A percentile compares a stretch with the other conserved stretches of the same genome.
These are phyloP conservation scores for Collariella sp. DNA, from an alignment of 495 filamentous ascomycete species.

Conservation along the genomic window DNA sequence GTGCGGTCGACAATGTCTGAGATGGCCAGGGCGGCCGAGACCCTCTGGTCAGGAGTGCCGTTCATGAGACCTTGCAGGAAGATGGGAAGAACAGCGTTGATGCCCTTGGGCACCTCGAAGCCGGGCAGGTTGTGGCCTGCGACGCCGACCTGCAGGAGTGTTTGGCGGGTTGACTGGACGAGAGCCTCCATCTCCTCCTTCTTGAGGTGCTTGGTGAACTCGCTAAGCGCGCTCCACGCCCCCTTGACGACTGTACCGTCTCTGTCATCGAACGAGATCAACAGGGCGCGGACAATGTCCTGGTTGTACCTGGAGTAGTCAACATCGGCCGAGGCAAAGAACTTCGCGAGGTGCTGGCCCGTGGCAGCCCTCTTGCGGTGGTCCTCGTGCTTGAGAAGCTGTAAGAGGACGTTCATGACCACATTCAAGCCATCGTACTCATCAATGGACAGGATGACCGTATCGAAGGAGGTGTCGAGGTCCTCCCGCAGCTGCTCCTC, in stretches of 20 bases:
- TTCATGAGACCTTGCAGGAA: slow-evolving; percentile 98
- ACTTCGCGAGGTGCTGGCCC: slow-evolving; percentile 74
- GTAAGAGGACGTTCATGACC: slow-evolving; percentile 84
- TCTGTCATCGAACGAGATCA: slow-evolving; percentile 84
- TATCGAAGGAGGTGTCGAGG: slow-evolving; percentile 71
- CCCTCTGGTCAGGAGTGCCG: slow-evolving; percentile 82
- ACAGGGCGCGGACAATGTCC: slow-evolving; percentile 78
- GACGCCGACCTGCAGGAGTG: slow-evolving; percentile 78
- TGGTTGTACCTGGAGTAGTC: slow-evolving; percentile 93
- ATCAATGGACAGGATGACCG: slow-evolving; percentile 84
- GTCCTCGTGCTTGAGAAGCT: slow-evolving; percentile 84
- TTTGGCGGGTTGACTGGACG: slow-evolving; percentile 76
- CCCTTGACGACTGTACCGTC: slow-evolving; percentile 83
- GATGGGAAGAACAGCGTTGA: slow-evolving; percentile 92
- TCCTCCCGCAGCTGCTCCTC: slow-evolving; percentile 69
- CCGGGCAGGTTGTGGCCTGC: slow-evolving; percentile 77
- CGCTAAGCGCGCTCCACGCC: slow-evolving; percentile 81
- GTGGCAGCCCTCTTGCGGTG: slow-evolving; percentile 70
- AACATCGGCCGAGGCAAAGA: slow-evolving; percentile 71
- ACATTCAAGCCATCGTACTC: slow-evolving; percentile 93
- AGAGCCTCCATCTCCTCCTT: slow-evolving; percentile 98
- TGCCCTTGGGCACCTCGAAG: slow-evolving; percentile 91
- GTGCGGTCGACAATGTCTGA: slow-evolving; percentile 93
- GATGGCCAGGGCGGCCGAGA: slow-evolving; percentile 83
- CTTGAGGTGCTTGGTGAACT: slow-evolving; percentile 76